phyloP scores from a whole-genome alignment of 1,139 yeast genomes.

The Lodderomyces parapsilosis region DNA sequence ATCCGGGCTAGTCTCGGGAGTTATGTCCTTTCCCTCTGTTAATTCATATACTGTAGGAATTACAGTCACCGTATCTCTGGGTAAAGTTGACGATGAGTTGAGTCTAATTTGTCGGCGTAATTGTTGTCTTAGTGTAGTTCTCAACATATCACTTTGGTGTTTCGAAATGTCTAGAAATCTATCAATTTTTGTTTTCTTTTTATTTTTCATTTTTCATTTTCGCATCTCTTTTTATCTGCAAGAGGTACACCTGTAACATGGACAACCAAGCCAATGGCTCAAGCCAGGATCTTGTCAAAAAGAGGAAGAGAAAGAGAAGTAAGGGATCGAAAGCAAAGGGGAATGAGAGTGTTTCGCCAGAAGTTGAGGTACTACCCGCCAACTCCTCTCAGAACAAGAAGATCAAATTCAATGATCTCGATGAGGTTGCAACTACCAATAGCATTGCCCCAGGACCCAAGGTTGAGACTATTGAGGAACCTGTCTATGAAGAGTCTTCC shows the following conservation, averaged over 20 bases:
- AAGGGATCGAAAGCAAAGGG: slow-evolving; percentile 12
- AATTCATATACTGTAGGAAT: slow-evolving; percentile 38
- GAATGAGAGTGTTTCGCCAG: slow-evolving; percentile 5
- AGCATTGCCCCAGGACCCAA: neutral
- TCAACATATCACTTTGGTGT: neutral
- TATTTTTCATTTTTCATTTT: slow-evolving; percentile 1
- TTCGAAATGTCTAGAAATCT: neutral
- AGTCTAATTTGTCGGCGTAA: slow-evolving; percentile 7
- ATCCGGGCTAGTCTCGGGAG: slow-evolving; percentile 29
- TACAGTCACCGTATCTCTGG: slow-evolving; percentile 29
- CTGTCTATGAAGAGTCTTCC: neutral
- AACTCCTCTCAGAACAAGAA: slow-evolving; percentile 22
- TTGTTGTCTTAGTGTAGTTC: neutral
- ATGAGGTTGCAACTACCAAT: slow-evolving; percentile 4
- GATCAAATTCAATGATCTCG: slow-evolving; percentile 26
- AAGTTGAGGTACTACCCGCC: neutral
- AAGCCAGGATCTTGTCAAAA: slow-evolving; percentile 8
- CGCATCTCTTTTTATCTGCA: slow-evolving; percentile 5
- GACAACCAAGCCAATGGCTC: neutral
- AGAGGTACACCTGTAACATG: neutral
- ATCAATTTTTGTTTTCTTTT: slow-evolving; percentile 2
- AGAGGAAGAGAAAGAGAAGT: slow-evolving; percentile 24
- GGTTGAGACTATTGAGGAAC: neutral
- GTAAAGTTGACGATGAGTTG: slow-evolving; percentile 9
- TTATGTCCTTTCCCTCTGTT: slow-evolving; percentile 16